Percentiles rank a stretch among this genome's conserved stretches.
These are phyloP conservation scores for Bothia castanella DNA, from an alignment of 1,284 basidiomycete genomes.

Conservation along the genomic window DNA sequence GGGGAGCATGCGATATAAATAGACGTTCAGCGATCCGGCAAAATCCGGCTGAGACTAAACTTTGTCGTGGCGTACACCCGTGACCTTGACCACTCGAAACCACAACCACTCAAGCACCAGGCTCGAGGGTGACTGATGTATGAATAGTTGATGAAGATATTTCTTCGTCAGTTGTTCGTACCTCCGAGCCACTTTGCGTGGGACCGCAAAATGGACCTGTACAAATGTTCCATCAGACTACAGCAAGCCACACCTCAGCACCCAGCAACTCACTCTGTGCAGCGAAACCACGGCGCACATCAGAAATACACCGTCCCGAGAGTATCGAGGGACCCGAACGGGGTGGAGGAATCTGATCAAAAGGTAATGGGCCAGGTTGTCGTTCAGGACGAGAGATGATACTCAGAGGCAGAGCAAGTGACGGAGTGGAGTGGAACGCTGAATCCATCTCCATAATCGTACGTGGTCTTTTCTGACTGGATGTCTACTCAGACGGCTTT, in stretches of 20 bases:
- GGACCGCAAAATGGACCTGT: background rate
- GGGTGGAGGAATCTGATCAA: background rate
- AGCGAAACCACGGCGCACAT: background rate
- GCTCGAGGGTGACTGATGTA: background rate
- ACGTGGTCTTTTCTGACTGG: background rate
- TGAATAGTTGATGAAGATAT: background rate
- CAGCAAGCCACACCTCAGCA: too few relatives aligned
- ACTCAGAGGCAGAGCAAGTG: background rate
- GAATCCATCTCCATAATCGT: background rate
- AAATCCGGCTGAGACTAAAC: too few relatives aligned
- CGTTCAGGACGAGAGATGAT: background rate
- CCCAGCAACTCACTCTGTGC: background rate
- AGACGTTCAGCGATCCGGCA: too few relatives aligned
- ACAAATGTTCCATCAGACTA: background rate
- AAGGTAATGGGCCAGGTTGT: background rate
- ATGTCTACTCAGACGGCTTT: background rate
- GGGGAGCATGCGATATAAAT: too few relatives aligned
- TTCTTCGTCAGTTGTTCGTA: slow-evolving; percentile 9
- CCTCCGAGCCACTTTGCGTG: background rate
- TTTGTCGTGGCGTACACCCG: too few relatives aligned
- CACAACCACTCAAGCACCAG: slow-evolving; percentile 35
- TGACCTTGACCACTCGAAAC: too few relatives aligned
- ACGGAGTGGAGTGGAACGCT: background rate
- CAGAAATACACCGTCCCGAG: too few relatives aligned
- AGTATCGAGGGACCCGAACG: slow-evolving; percentile 2